A percentile compares a stretch with the other conserved stretches of the same genome.
Conservation (phyloP, 306 rosid genomes). For the Senna siamea region DNA sequence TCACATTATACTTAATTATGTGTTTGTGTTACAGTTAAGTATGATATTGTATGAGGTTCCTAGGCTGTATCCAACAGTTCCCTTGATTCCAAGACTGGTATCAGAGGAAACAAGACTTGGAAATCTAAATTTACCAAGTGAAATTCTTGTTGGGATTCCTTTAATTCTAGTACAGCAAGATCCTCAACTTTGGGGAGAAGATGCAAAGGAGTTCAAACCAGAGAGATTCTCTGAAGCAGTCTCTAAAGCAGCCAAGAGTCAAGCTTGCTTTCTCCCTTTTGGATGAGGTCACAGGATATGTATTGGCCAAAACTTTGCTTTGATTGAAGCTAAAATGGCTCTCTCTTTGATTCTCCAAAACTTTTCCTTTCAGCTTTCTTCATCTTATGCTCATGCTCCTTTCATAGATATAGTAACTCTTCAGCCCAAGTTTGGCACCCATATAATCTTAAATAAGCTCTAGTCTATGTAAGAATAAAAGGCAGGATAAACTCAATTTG, state of each 20-base stretch:
- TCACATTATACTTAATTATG: no score
- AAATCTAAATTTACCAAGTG: background rate
- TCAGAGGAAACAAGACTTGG: background rate
- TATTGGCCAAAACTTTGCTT: constrained; percentile 41
- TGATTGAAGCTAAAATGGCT: constrained; percentile 47
- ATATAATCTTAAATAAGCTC: background rate
- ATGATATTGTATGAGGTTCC: constrained; percentile 37
- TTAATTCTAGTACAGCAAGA: constrained; percentile 28
- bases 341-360: constrained; percentile 42
- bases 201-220: constrained; percentile 38
- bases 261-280: constrained; percentile 30
- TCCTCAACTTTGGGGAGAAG: constrained; percentile 34
- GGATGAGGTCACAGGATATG: constrained; percentile 37
- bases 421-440: background rate
- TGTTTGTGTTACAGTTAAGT: background rate
- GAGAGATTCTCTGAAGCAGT: constrained; percentile 40
- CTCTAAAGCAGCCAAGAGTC: constrained; percentile 33
- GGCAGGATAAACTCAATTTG: no score
- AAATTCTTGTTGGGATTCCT: background rate
- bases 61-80: background rate
- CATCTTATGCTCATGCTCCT: constrained; percentile 42
- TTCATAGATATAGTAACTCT: background rate
- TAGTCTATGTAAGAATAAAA: no score
- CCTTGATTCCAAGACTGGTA: background rate
- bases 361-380: constrained; percentile 45